phyloP scores from a whole-genome alignment of 2,329 filamentous ascomycete species.

The Colletotrichum sansevieriae region DNA sequence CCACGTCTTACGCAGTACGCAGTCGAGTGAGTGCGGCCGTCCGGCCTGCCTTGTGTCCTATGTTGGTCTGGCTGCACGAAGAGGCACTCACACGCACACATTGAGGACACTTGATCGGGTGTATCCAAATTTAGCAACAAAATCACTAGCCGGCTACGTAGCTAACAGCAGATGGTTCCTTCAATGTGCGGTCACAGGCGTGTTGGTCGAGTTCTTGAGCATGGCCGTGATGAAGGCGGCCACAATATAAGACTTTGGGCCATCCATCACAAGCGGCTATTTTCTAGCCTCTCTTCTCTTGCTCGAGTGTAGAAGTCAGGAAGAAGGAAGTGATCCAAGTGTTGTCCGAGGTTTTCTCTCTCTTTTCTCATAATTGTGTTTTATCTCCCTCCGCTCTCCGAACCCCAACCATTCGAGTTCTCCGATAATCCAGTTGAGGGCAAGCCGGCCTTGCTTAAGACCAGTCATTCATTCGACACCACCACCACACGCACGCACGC shows the following conservation, averaged over 20 bases:
- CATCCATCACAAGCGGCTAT: slow-evolving; percentile 54
- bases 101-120: slow-evolving; percentile 22
- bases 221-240: slow-evolving; percentile 58
- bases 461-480: slow-evolving; percentile 60
- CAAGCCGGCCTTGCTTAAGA: slow-evolving; percentile 73
- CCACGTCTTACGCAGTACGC: slow-evolving; percentile 37
- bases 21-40: slow-evolving; percentile 36
- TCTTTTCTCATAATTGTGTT: slow-evolving; percentile 54
- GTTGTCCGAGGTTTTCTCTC: slow-evolving; percentile 61
- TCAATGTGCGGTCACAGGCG: slow-evolving; percentile 37
- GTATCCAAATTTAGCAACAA: slow-evolving; percentile 43
- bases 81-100: slow-evolving; percentile 11
- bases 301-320: slow-evolving; percentile 56
- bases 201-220: slow-evolving; percentile 31
- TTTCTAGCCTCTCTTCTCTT: slow-evolving; percentile 58
- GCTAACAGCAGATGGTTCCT: slow-evolving; percentile 35
- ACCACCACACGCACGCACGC: slow-evolving; percentile 10
- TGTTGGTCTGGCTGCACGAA: slow-evolving; percentile 28
- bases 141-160: slow-evolving; percentile 36
- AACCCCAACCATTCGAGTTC: slow-evolving; percentile 42
- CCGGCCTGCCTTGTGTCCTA: slow-evolving; percentile 38
- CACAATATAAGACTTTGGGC: slow-evolving; percentile 71
- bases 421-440: slow-evolving; percentile 57
- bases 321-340: slow-evolving; percentile 62
- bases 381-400: slow-evolving; percentile 51